Base-by-base conservation (phyloP, 2,329 filamentous ascomycete species). In the Trichophyton schoenleinii region DNA sequence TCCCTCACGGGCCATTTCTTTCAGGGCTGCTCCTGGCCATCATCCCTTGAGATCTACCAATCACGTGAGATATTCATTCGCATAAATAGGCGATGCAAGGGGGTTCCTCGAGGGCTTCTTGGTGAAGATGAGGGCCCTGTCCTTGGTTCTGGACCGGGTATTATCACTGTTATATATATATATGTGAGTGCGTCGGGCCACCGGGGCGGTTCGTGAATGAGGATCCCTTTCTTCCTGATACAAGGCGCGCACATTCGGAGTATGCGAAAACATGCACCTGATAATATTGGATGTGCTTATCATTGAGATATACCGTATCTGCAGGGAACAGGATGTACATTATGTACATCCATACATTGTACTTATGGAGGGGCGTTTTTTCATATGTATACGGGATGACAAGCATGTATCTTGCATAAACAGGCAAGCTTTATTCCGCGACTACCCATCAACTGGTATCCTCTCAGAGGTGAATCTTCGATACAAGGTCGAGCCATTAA, bases 401-500 rank as follows among this genome's bases (percentile, higher is more conserved):
- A 20, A 55, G 52, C 52, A 55, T 55, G 34, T 36, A 25, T 36
- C 52, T 20, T 55, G 52, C 52, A 55, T 55, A 7, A 55, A 34
- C 25, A 34, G 20, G 28, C 52, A 34, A n/a, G 52, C 52, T 36
- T 44, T 55, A 22, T 55, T 55, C 52, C 52, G 52, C 13, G 15
- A 55, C 52, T 55, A 55, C 52, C 52, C 52, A 55, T 55, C 28
- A 36, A 55, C 52, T 36, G 52, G 52, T 55, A 55, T 55, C 52
- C 52, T 55, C 52, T 55, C 31, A 31, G 52, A 55, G 52, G 31
- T 15, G 52, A 55, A 15, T 13, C 28, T n/a, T 38, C 3, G 15
- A 28, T 31, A 55, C 52, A 36, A 38, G 52, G 52, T 36, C 6
- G 13, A 36, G 25, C 52, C 52, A 55, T 55, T 34, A 55, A 36